Evolutionary conservation across 1,284 basidiomycete species (phyloP).

Genomic region (Boletus sp.): DNA sequence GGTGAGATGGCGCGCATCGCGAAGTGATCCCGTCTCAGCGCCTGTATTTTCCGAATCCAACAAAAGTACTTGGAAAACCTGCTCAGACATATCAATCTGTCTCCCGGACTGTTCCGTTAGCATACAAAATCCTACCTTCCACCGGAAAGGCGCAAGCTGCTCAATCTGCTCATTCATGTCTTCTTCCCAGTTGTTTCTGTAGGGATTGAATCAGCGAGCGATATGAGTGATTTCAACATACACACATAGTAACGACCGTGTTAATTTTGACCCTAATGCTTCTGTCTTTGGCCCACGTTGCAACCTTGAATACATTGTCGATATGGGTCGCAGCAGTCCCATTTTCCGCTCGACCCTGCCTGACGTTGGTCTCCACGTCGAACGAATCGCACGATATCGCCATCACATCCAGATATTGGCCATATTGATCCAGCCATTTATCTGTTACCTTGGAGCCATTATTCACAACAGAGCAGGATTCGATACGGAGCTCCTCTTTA

Average conservation of each 20-base stretch:
- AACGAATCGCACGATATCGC: slow-evolving; percentile 46
- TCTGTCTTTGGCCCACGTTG: slow-evolving; percentile 39
- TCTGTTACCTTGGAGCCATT: slow-evolving; percentile 46
- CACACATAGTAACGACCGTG: slow-evolving; percentile 40
- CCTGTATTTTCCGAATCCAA: slow-evolving; percentile 24
- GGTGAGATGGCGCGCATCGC: slow-evolving; percentile 17
- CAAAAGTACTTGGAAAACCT: slow-evolving; percentile 28
- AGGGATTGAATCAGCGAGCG: background rate
- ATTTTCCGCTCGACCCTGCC: slow-evolving; percentile 37
- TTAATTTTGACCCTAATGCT: slow-evolving; percentile 46
- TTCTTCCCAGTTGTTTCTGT: slow-evolving; percentile 24
- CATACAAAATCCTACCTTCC: slow-evolving; percentile 14
- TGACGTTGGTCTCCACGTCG: slow-evolving; percentile 39
- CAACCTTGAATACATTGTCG: slow-evolving; percentile 40
- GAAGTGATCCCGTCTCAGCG: slow-evolving; percentile 18
- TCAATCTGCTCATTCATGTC: slow-evolving; percentile 24
- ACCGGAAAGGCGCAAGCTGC: slow-evolving; percentile 15
- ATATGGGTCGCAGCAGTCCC: slow-evolving; percentile 35
- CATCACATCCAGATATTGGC: slow-evolving; percentile 43
- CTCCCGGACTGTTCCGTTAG: background rate
- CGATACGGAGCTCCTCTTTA: slow-evolving; percentile 43
- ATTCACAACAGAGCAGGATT: slow-evolving; percentile 42
- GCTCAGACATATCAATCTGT: background rate
- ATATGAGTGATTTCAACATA: background rate
- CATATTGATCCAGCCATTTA: slow-evolving; percentile 43